Base-by-base conservation (phyloP, 352 stramenopile species). In the Discostella stelligera region DNA sequence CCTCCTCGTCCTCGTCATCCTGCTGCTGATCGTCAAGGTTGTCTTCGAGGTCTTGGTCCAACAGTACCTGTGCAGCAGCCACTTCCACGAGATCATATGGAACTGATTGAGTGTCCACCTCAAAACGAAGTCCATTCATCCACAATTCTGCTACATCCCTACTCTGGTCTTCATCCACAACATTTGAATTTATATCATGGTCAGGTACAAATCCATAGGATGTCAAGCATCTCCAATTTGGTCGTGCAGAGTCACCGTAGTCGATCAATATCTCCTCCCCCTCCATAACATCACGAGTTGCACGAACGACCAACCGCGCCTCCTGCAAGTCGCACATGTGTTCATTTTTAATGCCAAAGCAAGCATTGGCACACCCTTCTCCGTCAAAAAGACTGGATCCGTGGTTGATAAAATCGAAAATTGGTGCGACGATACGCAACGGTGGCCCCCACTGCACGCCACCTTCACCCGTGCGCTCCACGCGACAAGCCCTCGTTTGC, bases 361-460 rank as follows among this genome's bases (percentile, higher is more conserved):
- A 20, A 30, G 85, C 85, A 71, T 89, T 90, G 0, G 77, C 65
- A 49, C 27, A 53, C 20, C 53, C 46, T 8, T 74, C 66, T 7
- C 66, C 21, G 41, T 48, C 52, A 16, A 14, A 63, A n/a, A 30
- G 48, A 11, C 49, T 67, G 4, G 67, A 81, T 7, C 61, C 80
- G 79, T 92, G 86, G 68, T 92, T 92, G 70, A 92, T 83, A 32
- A 90, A 80, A 49, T 92, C 86, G 74, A 92, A 92, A 0, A 92
- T 68, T 7, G 86, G 86, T 16, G 77, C 86, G 20, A 92, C 18
- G 5, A 88, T 52, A 49, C 83, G 70, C 23, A 91, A 39, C 14
- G 74, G 58, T 23, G 71, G 69, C 27, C 72, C 71, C 49, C 48
- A 74, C 62, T 78, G 75, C 30, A 64, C 62, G 4, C 65, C 79